Evolutionary conservation across 2,329 filamentous ascomycete species (phyloP).

Genomic region (Ramichloridium luteum): DNA sequence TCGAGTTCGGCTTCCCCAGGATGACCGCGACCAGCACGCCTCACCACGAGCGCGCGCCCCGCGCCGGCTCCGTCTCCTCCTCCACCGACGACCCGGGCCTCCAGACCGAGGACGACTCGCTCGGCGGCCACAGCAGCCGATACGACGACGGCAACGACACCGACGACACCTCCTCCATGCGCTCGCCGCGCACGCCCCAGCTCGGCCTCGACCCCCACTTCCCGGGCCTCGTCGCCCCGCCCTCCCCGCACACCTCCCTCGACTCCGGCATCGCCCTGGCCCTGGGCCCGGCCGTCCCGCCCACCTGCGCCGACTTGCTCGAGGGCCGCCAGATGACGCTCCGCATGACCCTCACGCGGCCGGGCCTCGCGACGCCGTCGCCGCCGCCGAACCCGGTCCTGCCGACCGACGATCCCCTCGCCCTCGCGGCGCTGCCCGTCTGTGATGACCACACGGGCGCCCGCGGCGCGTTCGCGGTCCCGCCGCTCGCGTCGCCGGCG

Average conservation of each 20-base stretch:
- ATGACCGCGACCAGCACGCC: neutral
- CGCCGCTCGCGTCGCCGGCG: too few species aligned
- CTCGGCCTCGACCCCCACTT: conserved; percentile 1
- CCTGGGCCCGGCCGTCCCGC: conserved; percentile 4
- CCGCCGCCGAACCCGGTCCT: neutral
- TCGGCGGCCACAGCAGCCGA: neutral
- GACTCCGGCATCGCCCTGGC: conserved; percentile 25
- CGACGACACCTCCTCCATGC: neutral
- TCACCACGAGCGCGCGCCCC: conserved; percentile 4
- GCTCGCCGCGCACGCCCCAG: neutral
- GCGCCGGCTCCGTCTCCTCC: conserved; percentile 5
- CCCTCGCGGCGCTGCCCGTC: conserved; percentile 40
- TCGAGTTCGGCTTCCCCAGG: conserved; percentile 78
- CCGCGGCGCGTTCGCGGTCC: conserved; percentile 34
- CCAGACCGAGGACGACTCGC: conserved; percentile 3
- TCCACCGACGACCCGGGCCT: conserved; percentile 11
- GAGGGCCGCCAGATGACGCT: conserved; percentile 73
- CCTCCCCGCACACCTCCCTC: conserved; percentile 25
- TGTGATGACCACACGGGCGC: conserved; percentile 25
- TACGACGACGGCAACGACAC: neutral
- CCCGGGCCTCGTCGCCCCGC: conserved; percentile 21
- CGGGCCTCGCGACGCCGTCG: conserved; percentile 61
- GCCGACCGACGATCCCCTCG: conserved; percentile 37
- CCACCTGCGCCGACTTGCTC: conserved; percentile 7
- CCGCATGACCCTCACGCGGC: conserved; percentile 85